Base-by-base conservation (phyloP, 2,329 filamentous ascomycete species). In the Cytospora piceae region DNA sequence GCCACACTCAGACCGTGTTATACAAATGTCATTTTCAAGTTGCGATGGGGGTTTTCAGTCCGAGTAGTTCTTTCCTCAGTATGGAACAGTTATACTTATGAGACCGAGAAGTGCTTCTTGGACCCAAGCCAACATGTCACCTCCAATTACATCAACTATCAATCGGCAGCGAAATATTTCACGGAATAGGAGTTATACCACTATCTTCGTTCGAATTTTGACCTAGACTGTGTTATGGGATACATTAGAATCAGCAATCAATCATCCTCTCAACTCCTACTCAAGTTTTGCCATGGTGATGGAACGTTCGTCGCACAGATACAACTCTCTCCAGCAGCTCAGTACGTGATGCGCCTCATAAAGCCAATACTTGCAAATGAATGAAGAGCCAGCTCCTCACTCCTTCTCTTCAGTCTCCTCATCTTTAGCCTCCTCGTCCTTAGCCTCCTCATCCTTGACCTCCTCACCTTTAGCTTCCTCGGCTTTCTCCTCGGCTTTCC, bases 401-500 rank as follows among this genome's bases (percentile, higher is more conserved):
- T 49, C 8, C 46, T 49, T 49, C 11, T 49, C 46, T 24, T 49
- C 46, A 11, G n/a, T 24, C n/a, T 49, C n/a, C 46, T 55, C 22
- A 15, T 20, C 32, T n/a, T 49, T 49, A 2, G n/a, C n/a, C n/a
- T 49, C 46, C n/a, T 24, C 11, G 4, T 11, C 46, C 22, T 49
- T n/a, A n/a, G n/a, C n/a, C 42, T 49, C 22, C n/a, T 24, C 49
- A 20, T 51, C 46, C 11, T 49, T 20, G 9, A 3, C n/a, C 46
- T 49, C 11, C n/a, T 14, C 20, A 3, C 8, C 11, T 5, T 49
- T 24, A 4, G 9, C n/a, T 9, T 37, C 12, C 42, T 49, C n/a
- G 6, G 11, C 22, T 8, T 49, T 24, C 39, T 74, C 71, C 58
- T 71, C 71, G 27, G 65, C 70, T 72, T 73, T 61, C 22, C 24